phyloP scores from a whole-genome alignment of 768 basidiomycete species.

The Russula earlei region DNA sequence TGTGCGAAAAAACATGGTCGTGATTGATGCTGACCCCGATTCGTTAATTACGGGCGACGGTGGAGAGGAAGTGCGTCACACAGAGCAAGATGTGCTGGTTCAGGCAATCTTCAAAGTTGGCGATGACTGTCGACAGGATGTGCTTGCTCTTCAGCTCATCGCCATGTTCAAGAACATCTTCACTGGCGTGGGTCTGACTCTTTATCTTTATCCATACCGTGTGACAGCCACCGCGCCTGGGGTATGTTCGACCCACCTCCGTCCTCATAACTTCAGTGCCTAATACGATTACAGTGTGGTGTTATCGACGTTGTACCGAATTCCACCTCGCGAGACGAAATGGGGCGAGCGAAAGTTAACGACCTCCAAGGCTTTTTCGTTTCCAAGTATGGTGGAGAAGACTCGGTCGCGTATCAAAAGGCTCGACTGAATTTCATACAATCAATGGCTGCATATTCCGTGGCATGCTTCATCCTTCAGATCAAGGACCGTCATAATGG shows the following conservation, averaged over 20 bases:
- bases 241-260: conserved; percentile 36
- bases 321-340: conserved; percentile 95
- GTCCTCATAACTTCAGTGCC: neutral
- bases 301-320: conserved; percentile 98
- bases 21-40: conserved; percentile 62
- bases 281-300: conserved; percentile 58
- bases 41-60: conserved; percentile 57
- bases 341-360: conserved; percentile 98
- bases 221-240: conserved; percentile 96
- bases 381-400: conserved; percentile 84
- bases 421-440: conserved; percentile 95
- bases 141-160: conserved; percentile 93
- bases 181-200: conserved; percentile 72
- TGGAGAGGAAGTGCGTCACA: conserved; percentile 45
- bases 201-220: conserved; percentile 92
- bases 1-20: conserved; percentile 77
- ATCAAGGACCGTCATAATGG: conserved; percentile 99
- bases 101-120: conserved; percentile 99
- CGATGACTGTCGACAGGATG: conserved; percentile 97
- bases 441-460: conserved; percentile 98
- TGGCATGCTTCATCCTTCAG: conserved; percentile 95
- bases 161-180: conserved; percentile 99
- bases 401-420: conserved; percentile 82
- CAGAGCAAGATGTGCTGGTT: conserved; percentile 70
- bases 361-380: conserved; percentile 92